Evolutionary conservation across 139 green algal genomes (phyloP).

Genomic region (Pedinophyceae sp.): DNA sequence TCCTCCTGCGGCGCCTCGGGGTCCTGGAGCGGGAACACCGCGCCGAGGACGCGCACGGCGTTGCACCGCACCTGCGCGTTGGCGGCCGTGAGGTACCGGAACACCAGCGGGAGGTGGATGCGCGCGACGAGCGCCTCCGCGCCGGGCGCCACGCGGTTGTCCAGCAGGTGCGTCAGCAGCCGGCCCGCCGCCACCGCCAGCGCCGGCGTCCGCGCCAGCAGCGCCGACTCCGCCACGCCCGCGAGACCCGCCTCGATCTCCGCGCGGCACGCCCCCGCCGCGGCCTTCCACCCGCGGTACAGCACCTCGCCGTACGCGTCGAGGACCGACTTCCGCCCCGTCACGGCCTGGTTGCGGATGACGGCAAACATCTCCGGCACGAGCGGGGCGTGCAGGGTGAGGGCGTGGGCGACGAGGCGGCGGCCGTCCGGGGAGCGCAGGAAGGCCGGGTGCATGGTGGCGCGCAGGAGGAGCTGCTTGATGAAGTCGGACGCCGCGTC

Average conservation of each 20-base stretch:
- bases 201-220: conserved; percentile 31
- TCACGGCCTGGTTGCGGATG: conserved; percentile 56
- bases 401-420: conserved; percentile 46
- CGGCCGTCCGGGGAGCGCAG: conserved; percentile 41
- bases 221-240: conserved; percentile 38
- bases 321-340: conserved; percentile 36
- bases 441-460: conserved; percentile 45
- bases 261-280: conserved; percentile 25
- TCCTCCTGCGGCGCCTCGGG: conserved; percentile 22
- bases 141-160: conserved; percentile 25
- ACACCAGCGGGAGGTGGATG: conserved; percentile 68
- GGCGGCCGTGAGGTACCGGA: conserved; percentile 25
- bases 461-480: conserved; percentile 44
- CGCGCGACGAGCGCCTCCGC: conserved; percentile 52
- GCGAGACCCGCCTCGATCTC: conserved; percentile 38
- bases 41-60: conserved; percentile 42
- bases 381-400: conserved; percentile 42
- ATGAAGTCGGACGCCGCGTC: conserved; percentile 40
- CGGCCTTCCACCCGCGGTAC: conserved; percentile 46
- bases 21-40: conserved; percentile 57
- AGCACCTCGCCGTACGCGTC: conserved; percentile 65
- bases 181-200: conserved; percentile 34
- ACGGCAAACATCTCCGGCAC: conserved; percentile 47
- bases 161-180: conserved; percentile 42
- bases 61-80: conserved; percentile 60